Base-by-base conservation (phyloP, 768 basidiomycete genomes). In the Mycena albidolilacea region DNA sequence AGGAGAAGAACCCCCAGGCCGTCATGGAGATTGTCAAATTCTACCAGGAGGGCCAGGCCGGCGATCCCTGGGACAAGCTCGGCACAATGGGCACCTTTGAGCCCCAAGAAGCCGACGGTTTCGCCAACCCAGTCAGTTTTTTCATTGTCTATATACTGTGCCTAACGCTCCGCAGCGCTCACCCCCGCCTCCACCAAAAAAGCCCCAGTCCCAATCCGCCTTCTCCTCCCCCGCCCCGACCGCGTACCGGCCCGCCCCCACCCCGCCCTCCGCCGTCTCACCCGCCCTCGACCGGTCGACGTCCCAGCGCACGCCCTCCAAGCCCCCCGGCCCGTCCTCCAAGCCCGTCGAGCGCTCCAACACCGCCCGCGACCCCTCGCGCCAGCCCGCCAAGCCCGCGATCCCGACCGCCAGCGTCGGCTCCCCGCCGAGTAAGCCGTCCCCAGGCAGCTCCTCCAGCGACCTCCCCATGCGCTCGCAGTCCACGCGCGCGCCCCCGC, bases 11-110 rank as follows among this genome's bases (percentile, higher is more conserved):
- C 79, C 98, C 98, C 0, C 93, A 98, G 83, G 96, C 96, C 5
- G 96, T 99, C 72, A 96, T 97, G 91, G 98, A 98, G 79, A 97
- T 99, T 74, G 97, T 99, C 82, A 97, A 97, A 79, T 98, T 99
- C 84, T 99, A 98, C 82, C 97, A 99, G 79, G 95, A 97, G 82
- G 90, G 93, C 44, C 89, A 91, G 72, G 89, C 90, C 70, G 92
- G 90, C 69, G 92, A 92, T 78, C 91, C 91, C 41, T 96, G 94
- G 95, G 94, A 94, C 82, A 96, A 96, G 87, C 88, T 95, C 82
- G 93, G 91, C 15, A 86, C 88, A 15, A 87, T 91, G 76, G 89
- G 82, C n/a, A 79, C 71, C 46, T 72, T 75, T 50, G 80, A 78
- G 70, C 70, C 72, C 66, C 57, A 70, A 61, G 73, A 69, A 7